Evolutionary conservation across 176 grass and related monocot genomes (phyloP), one percentile per base, ranked within the genome.

Genomic region (Zea mays): DNA sequence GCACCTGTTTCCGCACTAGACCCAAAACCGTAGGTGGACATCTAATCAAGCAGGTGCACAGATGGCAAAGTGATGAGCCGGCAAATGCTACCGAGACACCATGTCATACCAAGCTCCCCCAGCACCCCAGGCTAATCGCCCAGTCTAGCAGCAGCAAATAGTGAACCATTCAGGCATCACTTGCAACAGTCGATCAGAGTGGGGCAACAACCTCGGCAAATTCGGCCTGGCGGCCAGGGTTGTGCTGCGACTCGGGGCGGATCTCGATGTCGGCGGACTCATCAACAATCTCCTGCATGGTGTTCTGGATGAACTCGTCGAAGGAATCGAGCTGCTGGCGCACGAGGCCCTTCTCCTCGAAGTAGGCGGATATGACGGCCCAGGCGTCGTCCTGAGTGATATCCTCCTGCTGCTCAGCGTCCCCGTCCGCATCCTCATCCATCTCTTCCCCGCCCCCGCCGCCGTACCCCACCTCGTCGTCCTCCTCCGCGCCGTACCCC

Each of bases 221-320:
- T 66, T 99, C 96, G 39, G 96, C 93, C 73, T 99, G 96, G 38
- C 90, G 90, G 62, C 96, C 92, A 9, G 96, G 96, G 83, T 99
- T 99, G 79, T 99, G 92, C 83, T 99, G 96, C 38, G 92, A 93
- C 84, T 99, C 96, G 48, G 96, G 92, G 5, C 92, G 90, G 67
- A 99, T 99, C 85, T 99, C 96, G 62, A 95, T 99, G 65, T 95
- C 87, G 3, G 90, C 92, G 2, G 96, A 95, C 74, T 99, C 92
- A 10, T 95, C 90, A 36, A 99, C 96, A 46, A 99, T 99, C 66
- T 99, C 96, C 78, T 99, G 96, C 96, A 95, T 99, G 54, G 87
- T 95, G 71, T 95, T 99, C 87, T 95, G 90, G 64, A 99, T 99
- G 73, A 99, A 99, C 90, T 93, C 88, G 44, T 99, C 96, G 74